Base-by-base conservation (phyloP, 371 early-diverging fungal genomes). In the Chytridium lagenaria region DNA sequence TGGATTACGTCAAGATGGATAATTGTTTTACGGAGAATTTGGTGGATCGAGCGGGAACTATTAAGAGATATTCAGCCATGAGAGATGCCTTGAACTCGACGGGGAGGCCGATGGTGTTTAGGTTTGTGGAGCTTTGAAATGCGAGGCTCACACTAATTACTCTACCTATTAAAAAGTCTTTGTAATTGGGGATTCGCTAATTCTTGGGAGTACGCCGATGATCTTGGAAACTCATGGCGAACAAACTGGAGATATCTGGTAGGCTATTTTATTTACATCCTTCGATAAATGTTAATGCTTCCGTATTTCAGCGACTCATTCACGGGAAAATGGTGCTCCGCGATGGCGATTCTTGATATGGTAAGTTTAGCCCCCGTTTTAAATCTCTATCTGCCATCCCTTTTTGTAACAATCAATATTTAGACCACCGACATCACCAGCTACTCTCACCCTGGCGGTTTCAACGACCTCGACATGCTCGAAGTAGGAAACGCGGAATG, bases 401-500 rank as follows among this genome's bases (percentile, higher is more conserved):
- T 49, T 22, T 10, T 15, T 22, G 49, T 15, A 49, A 49, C 30
- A 52, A 34, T 37, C 69, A 19, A n/a, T n/a, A 12, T 44, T 44
- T 34, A 61, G 61, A 61, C 30, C 7, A 65, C 66, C 31, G 38
- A 16, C 5, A 44, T 85, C 50, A 59, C 55, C 5, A 66, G 75
- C 16, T 75, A 80, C 55, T 67, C 79, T 10, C 59, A 70, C n/a
- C 74, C 77, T n/a, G 84, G 83, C 61, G 82, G 78, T 31, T 86
- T 79, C 72, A 84, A 84, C 72, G 86, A 86, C 74, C 76, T 81
- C 49, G 86, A 86, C 61, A 84, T 84, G 82, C 74, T 85, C 64
- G 81, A 86, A 74, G 83, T 84, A 31, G 86, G 84, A 2, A 84
- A 84, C 68, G 83, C 36, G 55, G 55, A 5, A 80, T 86, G 79